Evolutionary conservation across 1,284 basidiomycete genomes (phyloP).

Genomic region (Irpex sp.): DNA sequence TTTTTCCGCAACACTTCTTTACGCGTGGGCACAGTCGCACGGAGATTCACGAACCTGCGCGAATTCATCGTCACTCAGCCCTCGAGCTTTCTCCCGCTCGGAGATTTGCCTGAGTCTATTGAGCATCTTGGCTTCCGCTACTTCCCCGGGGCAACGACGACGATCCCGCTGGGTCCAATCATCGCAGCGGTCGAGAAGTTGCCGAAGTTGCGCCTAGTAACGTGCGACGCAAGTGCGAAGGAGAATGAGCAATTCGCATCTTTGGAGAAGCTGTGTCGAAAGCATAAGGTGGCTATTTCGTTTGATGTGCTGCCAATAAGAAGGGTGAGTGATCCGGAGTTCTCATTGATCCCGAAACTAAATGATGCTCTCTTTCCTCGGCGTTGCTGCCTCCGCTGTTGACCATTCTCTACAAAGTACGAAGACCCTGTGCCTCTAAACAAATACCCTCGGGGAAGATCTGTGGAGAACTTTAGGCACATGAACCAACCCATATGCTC

Average conservation of each 20-base stretch:
- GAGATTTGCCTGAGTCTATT: slow-evolving; percentile 32
- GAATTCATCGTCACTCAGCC: slow-evolving; percentile 39
- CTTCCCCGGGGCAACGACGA: slow-evolving; percentile 20
- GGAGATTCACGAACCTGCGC: slow-evolving; percentile 35
- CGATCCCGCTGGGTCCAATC: slow-evolving; percentile 21
- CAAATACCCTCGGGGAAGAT: slow-evolving; percentile 37
- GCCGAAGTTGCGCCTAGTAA: slow-evolving; percentile 34
- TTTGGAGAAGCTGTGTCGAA: slow-evolving; percentile 27
- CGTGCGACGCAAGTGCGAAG: slow-evolving; percentile 29
- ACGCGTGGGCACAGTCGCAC: slow-evolving; percentile 30
- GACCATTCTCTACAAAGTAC: slow-evolving; percentile 20
- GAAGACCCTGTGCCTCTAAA: slow-evolving; percentile 37
- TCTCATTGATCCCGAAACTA: slow-evolving; percentile 1
- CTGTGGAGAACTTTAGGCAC: slow-evolving; percentile 36
- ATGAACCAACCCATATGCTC: slow-evolving; percentile 29
- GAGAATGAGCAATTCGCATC: slow-evolving; percentile 21
- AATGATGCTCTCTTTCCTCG: not conserved
- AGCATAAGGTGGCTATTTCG: slow-evolving; percentile 28
- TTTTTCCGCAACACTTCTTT: slow-evolving; percentile 31
- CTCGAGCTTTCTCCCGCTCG: slow-evolving; percentile 31
- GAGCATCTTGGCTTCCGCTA: slow-evolving; percentile 39
- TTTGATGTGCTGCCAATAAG: slow-evolving; percentile 29
- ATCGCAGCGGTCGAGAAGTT: slow-evolving; percentile 31
- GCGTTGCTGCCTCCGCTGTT: not conserved
- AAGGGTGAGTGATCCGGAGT: slow-evolving; percentile 30